These are phyloP conservation scores for Kodamaea sp. DNA, from an alignment of 1,139 yeast species.

Conservation along the genomic window DNA sequence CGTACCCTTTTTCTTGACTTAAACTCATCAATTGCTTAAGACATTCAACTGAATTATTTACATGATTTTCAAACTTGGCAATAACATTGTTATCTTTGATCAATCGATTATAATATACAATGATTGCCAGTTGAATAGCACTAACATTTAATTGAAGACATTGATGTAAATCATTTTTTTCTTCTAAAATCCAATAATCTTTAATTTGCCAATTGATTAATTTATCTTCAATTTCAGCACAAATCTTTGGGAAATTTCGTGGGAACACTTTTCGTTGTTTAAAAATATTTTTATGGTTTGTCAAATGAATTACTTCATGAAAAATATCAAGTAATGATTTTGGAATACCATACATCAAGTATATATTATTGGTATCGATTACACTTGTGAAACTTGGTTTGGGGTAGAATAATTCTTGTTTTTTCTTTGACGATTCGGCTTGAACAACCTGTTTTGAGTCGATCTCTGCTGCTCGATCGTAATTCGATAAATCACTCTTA, in stretches of 20 bases:
- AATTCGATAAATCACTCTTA: constrained; percentile 13
- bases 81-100: constrained; percentile 37
- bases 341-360: constrained; percentile 49
- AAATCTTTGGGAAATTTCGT: constrained; percentile 51
- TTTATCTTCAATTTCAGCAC: constrained; percentile 53
- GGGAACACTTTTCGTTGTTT: constrained; percentile 44
- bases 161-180: constrained; percentile 30
- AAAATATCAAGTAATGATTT: constrained; percentile 41
- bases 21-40: constrained; percentile 27
- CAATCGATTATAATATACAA: constrained; percentile 44
- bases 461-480: constrained; percentile 1
- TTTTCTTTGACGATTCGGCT: background rate
- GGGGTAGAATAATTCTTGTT: background rate
- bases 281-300: constrained; percentile 53
- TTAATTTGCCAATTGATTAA: constrained; percentile 43
- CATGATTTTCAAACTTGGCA: constrained; percentile 12
- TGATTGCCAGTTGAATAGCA: constrained; percentile 42
- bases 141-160: constrained; percentile 34
- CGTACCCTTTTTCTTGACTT: constrained; percentile 7
- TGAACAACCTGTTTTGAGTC: background rate
- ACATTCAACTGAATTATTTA: constrained; percentile 12
- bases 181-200: constrained; percentile 37
- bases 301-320: constrained; percentile 42
- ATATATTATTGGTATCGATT: constrained; percentile 21
- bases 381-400: constrained; percentile 3